Conservation (phyloP, 208 protist genomes). For the Trichomonas vaginalis region DNA sequence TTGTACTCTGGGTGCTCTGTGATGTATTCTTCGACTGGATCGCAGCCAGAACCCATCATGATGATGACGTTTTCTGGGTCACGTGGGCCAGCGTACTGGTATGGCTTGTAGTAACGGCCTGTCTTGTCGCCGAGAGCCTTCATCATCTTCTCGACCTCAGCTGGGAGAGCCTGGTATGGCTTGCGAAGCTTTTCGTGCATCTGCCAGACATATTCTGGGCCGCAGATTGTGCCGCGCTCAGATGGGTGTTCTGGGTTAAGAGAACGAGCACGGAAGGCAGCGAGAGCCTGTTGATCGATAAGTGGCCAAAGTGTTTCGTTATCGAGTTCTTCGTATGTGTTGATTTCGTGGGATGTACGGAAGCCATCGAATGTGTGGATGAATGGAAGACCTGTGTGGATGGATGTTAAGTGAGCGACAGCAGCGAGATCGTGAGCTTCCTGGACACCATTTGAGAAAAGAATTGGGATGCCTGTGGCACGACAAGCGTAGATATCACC, state of each 20-base stretch:
- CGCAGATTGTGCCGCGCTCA: constrained; percentile 35
- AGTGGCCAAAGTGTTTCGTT: too few relatives aligned
- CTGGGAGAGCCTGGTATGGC: constrained; percentile 31
- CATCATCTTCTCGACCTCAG: constrained; percentile 40
- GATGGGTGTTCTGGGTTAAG: constrained; percentile 45
- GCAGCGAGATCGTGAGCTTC: constrained; percentile 48
- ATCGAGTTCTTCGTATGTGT: background rate
- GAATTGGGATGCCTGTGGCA: constrained; percentile 40
- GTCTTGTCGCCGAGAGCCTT: background rate
- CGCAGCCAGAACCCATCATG: constrained; percentile 39
- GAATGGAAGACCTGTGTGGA: background rate
- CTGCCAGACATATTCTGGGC: too few relatives aligned
- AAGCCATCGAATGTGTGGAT: constrained; percentile 39
- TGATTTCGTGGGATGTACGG: background rate
- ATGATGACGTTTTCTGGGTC: constrained; percentile 47
- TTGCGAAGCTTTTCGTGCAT: constrained; percentile 41
- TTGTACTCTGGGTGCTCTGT: constrained; percentile 32
- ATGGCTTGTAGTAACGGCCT: too few relatives aligned
- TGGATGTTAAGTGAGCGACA: constrained; percentile 36
- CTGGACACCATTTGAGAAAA: constrained; percentile 44
- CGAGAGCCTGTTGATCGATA: too few relatives aligned
- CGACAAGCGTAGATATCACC: constrained; percentile 46
- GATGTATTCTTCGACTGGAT: background rate
- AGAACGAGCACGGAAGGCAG: constrained; percentile 25
- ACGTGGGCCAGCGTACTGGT: constrained; percentile 23